Evolutionary conservation across 2,329 filamentous ascomycete genomes (phyloP).

Genomic region (Bimuria novae-zelandiae): DNA sequence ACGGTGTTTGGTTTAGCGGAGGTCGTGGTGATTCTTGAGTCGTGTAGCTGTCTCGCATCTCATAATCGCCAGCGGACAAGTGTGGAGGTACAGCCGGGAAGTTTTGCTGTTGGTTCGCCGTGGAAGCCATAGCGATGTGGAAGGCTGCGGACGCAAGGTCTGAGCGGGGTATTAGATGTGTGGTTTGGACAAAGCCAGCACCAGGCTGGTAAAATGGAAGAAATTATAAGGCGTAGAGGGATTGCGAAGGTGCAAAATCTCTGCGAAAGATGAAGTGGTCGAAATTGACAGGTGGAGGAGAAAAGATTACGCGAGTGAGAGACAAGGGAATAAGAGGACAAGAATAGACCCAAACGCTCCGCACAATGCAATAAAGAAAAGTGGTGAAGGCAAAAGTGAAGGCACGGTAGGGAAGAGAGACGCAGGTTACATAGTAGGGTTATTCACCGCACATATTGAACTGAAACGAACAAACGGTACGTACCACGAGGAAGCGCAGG

Average conservation of each 20-base stretch:
- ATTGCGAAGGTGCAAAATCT: constrained; percentile 22
- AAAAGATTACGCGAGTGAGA: constrained; percentile 26
- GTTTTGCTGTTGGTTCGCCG: constrained; percentile 58
- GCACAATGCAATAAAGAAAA: constrained; percentile 46
- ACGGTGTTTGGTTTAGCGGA: constrained; percentile 66
- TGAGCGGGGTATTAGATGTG: constrained; percentile 37
- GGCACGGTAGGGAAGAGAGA: constrained; percentile 17
- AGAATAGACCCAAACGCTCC: constrained; percentile 37
- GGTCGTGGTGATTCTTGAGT: constrained; percentile 60
- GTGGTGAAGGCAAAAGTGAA: constrained; percentile 24
- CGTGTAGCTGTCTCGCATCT: constrained; percentile 65
- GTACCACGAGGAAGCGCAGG: constrained; percentile 48
- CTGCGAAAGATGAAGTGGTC: constrained; percentile 34
- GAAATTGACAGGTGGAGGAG: constrained; percentile 5
- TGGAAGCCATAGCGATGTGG: constrained; percentile 50
- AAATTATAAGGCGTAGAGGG: constrained; percentile 4
- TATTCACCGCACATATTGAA: constrained; percentile 33
- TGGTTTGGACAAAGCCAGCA: constrained; percentile 19
- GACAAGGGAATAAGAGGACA: constrained; percentile 30
- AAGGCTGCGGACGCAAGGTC: constrained; percentile 38
- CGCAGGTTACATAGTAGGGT: constrained; percentile 21
- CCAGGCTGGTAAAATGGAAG: constrained; percentile 10
- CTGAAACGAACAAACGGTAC: constrained; percentile 36
- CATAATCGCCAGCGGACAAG: constrained; percentile 65
- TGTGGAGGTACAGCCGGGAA: constrained; percentile 61